A percentile compares a stretch with the other conserved stretches of the same genome.
Evolutionary conservation across 495 filamentous ascomycete species (phyloP).

Genomic region (Tetracladium marchalianum): DNA sequence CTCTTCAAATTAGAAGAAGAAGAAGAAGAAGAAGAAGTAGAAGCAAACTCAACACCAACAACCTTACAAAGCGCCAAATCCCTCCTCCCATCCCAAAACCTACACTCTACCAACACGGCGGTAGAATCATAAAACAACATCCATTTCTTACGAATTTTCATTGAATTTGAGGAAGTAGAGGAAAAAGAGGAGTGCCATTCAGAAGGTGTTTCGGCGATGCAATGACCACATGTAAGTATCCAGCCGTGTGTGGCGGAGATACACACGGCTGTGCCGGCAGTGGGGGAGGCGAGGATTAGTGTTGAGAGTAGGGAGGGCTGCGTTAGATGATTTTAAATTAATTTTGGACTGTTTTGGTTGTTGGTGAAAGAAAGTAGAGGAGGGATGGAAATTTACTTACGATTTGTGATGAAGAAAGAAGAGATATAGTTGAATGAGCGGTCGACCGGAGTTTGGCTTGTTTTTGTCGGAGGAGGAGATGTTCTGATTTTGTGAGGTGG

Average conservation of each 20-base stretch:
- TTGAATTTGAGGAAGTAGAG: too few species aligned
- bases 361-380: too few species aligned
- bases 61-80: slow-evolving; percentile 30
- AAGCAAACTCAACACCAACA: slow-evolving; percentile 15
- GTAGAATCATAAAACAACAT: slow-evolving; percentile 26
- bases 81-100: slow-evolving; percentile 23
- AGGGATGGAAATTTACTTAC: too few species aligned
- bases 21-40: too few species aligned
- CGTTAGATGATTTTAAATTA: not conserved
- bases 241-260: slow-evolving; percentile 23
- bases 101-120: slow-evolving; percentile 25
- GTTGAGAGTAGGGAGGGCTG: slow-evolving; percentile 21
- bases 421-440: slow-evolving; percentile 1
- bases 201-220: slow-evolving; percentile 26
- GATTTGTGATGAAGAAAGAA: too few species aligned
- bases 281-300: slow-evolving; percentile 31
- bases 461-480: slow-evolving; percentile 15
- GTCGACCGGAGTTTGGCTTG: slow-evolving; percentile 9
- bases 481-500: slow-evolving; percentile 1
- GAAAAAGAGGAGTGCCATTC: slow-evolving; percentile 17
- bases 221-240: slow-evolving; percentile 32
- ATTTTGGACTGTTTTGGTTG: too few species aligned
- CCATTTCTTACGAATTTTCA: slow-evolving; percentile 20
- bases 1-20: too few species aligned
- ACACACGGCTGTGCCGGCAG: slow-evolving; percentile 32